A percentile compares a stretch with the other conserved stretches of the same genome.
phyloP scores from a whole-genome alignment of 2,329 filamentous ascomycete species.

The Nigrospora oryzae region DNA sequence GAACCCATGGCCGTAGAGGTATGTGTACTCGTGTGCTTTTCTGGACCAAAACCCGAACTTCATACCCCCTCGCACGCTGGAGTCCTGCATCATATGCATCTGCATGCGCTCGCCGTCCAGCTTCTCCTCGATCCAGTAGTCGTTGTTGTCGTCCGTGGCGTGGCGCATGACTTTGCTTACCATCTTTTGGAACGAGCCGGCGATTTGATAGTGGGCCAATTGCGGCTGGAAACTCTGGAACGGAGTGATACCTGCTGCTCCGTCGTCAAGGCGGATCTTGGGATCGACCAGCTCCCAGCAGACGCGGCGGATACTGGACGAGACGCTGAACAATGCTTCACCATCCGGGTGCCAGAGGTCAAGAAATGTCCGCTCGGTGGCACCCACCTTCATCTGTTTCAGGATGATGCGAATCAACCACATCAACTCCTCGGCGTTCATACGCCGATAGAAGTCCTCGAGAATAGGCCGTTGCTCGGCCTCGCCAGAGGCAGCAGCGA shows the following conservation, averaged over 20 bases:
- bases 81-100: constrained; percentile 77
- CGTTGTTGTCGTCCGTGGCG: constrained; percentile 59
- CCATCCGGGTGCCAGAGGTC: constrained; percentile 75
- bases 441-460: constrained; percentile 73
- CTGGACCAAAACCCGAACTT: constrained; percentile 87
- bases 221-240: constrained; percentile 98
- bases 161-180: constrained; percentile 46
- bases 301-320: constrained; percentile 79
- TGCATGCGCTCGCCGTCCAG: constrained; percentile 96
- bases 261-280: constrained; percentile 61
- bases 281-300: constrained; percentile 89
- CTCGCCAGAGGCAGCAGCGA: constrained; percentile 70
- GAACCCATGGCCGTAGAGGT: constrained; percentile 77
- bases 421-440: constrained; percentile 89
- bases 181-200: constrained; percentile 69
- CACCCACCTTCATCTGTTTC: constrained; percentile 64
- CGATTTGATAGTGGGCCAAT: constrained; percentile 84
- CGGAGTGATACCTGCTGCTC: constrained; percentile 65
- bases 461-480: constrained; percentile 78
- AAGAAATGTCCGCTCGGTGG: constrained; percentile 83
- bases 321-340: constrained; percentile 76
- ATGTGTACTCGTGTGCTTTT: constrained; percentile 93
- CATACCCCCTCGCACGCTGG: constrained; percentile 56
- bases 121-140: constrained; percentile 98
- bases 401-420: constrained; percentile 94